These are phyloP conservation scores for Thelephora terrestris DNA, from an alignment of 1,284 basidiomycete species.

Conservation along the genomic window DNA sequence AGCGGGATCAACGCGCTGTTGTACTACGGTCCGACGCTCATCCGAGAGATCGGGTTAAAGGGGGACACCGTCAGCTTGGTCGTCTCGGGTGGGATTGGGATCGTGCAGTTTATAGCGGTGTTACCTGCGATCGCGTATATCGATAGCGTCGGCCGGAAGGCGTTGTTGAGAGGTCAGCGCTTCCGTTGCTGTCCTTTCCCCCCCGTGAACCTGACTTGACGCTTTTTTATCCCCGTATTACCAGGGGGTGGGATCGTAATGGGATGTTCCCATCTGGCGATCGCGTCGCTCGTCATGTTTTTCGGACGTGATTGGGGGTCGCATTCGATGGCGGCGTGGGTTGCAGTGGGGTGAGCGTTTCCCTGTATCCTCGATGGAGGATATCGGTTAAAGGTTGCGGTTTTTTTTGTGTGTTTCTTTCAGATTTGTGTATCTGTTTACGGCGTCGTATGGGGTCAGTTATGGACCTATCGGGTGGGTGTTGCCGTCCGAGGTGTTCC, in stretches of 20 bases:
- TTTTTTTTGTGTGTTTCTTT: constrained; percentile 15
- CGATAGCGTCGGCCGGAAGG: constrained; percentile 49
- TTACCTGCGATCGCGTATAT: constrained; percentile 64
- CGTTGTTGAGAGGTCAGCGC: constrained; percentile 24
- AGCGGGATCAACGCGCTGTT: constrained; percentile 73
- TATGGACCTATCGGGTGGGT: constrained; percentile 86
- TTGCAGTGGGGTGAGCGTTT: constrained; percentile 45
- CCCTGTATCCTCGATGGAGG: neutral
- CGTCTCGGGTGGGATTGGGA: constrained; percentile 70
- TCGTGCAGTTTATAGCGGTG: constrained; percentile 68
- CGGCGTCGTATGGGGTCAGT: constrained; percentile 72
- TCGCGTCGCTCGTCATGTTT: constrained; percentile 49
- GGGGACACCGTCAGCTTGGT: constrained; percentile 45
- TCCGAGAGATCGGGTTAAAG: constrained; percentile 50
- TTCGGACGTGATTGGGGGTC: constrained; percentile 39
- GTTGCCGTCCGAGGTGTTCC: constrained; percentile 75
- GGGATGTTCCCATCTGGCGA: constrained; percentile 61
- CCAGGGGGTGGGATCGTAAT: constrained; percentile 62
- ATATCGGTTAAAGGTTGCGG: constrained; percentile 4
- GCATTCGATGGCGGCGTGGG: constrained; percentile 50
- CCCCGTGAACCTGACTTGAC: no score
- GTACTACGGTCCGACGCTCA: constrained; percentile 72
- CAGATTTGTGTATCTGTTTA: constrained; percentile 69
- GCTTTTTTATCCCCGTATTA: no score
- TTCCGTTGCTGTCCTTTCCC: no score